These are phyloP conservation scores for Aureobasidium subglaciale DNA, from an alignment of 2,329 filamentous ascomycete genomes.

Conservation along the genomic window DNA sequence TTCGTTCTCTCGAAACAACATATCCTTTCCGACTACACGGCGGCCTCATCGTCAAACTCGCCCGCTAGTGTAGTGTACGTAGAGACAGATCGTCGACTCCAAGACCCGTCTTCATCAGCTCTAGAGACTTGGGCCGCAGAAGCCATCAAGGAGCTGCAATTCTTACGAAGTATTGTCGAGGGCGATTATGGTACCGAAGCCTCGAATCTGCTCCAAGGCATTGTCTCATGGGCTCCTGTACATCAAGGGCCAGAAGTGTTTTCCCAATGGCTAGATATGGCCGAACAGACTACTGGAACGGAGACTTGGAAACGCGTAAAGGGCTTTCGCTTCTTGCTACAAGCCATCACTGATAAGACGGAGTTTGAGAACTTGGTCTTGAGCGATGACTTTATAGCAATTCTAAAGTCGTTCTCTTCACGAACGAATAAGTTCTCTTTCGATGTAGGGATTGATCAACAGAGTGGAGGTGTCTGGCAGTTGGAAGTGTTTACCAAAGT, in stretches of 20 bases:
- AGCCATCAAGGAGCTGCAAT: conserved; percentile 66
- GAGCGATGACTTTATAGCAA: conserved; percentile 30
- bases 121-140: conserved; percentile 53
- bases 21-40: conserved; percentile 39
- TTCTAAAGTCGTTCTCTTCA: conserved; percentile 53
- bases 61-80: conserved; percentile 69
- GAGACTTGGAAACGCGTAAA: conserved; percentile 59
- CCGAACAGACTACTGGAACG: conserved; percentile 54
- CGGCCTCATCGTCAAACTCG: conserved; percentile 19
- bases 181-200: conserved; percentile 35
- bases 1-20: conserved; percentile 55
- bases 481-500: conserved; percentile 32
- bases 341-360: conserved; percentile 39
- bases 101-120: conserved; percentile 17
- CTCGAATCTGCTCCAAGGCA: conserved; percentile 54
- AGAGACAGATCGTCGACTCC: conserved; percentile 63
- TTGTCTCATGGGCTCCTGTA: conserved; percentile 82
- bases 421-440: conserved; percentile 60
- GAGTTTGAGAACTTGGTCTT: conserved; percentile 31
- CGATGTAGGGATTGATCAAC: conserved; percentile 77
- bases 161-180: conserved; percentile 59
- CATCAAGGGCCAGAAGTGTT: conserved; percentile 56
- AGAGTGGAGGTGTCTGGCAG: conserved; percentile 63
- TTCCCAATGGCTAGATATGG: conserved; percentile 57
- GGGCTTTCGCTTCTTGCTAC: conserved; percentile 77